A percentile compares a stretch with the other conserved stretches of the same genome.
Conservation (phyloP, 495 filamentous ascomycete species). For the Pyrenula massariospora region DNA sequence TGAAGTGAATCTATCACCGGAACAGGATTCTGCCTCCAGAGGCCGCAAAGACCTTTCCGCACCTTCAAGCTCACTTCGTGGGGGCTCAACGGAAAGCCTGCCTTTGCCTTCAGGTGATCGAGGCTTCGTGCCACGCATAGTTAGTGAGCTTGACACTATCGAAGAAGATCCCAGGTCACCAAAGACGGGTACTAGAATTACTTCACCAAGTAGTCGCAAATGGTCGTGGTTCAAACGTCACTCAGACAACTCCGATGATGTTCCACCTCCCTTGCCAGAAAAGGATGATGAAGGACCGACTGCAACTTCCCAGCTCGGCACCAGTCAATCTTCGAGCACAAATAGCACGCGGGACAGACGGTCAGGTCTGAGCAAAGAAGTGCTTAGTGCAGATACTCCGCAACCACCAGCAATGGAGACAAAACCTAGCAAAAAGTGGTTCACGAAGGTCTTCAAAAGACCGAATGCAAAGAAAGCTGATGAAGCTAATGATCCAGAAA, state of each 20-base stretch:
- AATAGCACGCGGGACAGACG: not conserved
- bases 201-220: constrained; percentile 33
- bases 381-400: not conserved
- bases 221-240: constrained; percentile 56
- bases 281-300: not conserved
- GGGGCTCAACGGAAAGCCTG: not conserved
- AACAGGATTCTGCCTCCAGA: not conserved
- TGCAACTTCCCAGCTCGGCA: not conserved
- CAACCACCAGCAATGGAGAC: not conserved
- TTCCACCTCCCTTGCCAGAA: not conserved
- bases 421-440: constrained; percentile 1
- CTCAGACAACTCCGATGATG: constrained; percentile 27
- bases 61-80: not conserved
- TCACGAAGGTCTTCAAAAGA: constrained; percentile 18
- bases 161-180: constrained; percentile 9
- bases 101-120: not conserved
- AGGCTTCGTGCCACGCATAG: not conserved
- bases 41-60: not conserved
- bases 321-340: not conserved
- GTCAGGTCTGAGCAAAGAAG: not conserved
- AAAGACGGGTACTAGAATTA: not conserved
- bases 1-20: not conserved
- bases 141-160: constrained; percentile 11
- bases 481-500: not conserved
- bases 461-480: constrained; percentile 6